Percentiles rank a stretch among this genome's conserved stretches.
phyloP scores from a whole-genome alignment of 495 filamentous ascomycete genomes.

The Coniosporium apollinis region DNA sequence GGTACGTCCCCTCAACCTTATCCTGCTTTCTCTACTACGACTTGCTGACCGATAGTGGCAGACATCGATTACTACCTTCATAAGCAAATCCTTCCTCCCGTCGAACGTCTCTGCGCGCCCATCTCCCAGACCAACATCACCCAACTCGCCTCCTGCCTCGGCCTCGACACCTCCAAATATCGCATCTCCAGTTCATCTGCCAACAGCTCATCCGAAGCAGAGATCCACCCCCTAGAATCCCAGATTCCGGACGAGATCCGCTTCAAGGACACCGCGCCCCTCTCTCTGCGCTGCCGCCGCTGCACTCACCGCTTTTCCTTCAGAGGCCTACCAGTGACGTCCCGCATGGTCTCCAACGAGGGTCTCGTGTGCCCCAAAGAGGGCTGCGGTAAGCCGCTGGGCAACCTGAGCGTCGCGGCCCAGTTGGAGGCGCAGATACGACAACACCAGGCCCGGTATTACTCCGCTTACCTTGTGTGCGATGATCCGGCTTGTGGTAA shows the following conservation, averaged over 20 bases:
- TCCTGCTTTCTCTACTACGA: background rate
- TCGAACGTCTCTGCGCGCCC: conserved; percentile 92
- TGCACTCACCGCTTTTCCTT: conserved; percentile 60
- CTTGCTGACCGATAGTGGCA: conserved; percentile 13
- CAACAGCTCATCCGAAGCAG: conserved; percentile 18
- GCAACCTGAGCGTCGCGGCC: conserved; percentile 58
- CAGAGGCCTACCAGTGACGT: conserved; percentile 47
- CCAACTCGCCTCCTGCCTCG: conserved; percentile 80
- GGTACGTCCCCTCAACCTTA: background rate
- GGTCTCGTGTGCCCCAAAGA: conserved; percentile 55
- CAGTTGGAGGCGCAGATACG: conserved; percentile 79
- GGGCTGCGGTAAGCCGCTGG: conserved; percentile 43
- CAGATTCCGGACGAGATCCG: conserved; percentile 78
- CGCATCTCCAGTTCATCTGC: conserved; percentile 37
- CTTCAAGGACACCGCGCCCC: conserved; percentile 60
- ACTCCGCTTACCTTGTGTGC: conserved; percentile 81
- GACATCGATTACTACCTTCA: conserved; percentile 93
- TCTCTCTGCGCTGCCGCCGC: conserved; percentile 60
- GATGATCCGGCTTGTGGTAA: conserved; percentile 75
- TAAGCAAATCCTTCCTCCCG: conserved; percentile 97
- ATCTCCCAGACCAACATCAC: conserved; percentile 81
- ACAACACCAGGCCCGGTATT: conserved; percentile 61
- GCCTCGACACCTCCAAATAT: conserved; percentile 80
- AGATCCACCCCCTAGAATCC: conserved; percentile 78
- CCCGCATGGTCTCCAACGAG: conserved; percentile 39